Percentiles rank a stretch among this genome's conserved stretches.
Conservation (phyloP, 441 rosid genomes). For the Croton setiger region DNA sequence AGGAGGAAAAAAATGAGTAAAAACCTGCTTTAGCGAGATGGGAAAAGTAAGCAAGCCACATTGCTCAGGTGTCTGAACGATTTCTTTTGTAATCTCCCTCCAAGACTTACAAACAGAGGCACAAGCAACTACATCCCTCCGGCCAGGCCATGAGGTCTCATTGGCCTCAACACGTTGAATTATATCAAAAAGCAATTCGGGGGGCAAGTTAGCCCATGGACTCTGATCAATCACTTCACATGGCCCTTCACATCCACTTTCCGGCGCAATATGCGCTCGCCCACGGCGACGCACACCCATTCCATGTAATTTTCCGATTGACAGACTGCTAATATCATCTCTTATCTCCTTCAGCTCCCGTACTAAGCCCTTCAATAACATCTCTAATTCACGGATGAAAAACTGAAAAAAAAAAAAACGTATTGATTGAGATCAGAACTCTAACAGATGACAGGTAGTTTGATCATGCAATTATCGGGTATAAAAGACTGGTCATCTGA, state of each 20-base stretch:
- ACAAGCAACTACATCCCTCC: constrained; percentile 81
- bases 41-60: constrained; percentile 79
- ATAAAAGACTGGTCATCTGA: no score
- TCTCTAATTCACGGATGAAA: constrained; percentile 20
- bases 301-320: constrained; percentile 29
- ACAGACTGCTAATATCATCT: constrained; percentile 29
- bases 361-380: constrained; percentile 57
- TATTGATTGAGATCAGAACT: background rate
- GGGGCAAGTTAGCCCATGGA: constrained; percentile 75
- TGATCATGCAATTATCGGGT: no score
- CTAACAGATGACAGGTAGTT: background rate
- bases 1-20: background rate
- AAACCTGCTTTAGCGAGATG: constrained; percentile 74
- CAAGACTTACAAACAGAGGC: constrained; percentile 81
- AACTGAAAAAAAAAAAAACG: background rate
- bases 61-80: constrained; percentile 61
- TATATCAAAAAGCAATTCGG: constrained; percentile 71
- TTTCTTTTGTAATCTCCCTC: constrained; percentile 66
- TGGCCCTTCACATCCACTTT: constrained; percentile 27
- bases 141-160: constrained; percentile 64
- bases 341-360: constrained; percentile 53
- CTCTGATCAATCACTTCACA: constrained; percentile 31
- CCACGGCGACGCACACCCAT: constrained; percentile 38
- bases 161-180: constrained; percentile 56
- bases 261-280: constrained; percentile 66